A percentile compares a stretch with the other conserved stretches of the same genome.
Evolutionary conservation across 164 flowering plant species (phyloP).

Genomic region (Berberis thunbergii): DNA sequence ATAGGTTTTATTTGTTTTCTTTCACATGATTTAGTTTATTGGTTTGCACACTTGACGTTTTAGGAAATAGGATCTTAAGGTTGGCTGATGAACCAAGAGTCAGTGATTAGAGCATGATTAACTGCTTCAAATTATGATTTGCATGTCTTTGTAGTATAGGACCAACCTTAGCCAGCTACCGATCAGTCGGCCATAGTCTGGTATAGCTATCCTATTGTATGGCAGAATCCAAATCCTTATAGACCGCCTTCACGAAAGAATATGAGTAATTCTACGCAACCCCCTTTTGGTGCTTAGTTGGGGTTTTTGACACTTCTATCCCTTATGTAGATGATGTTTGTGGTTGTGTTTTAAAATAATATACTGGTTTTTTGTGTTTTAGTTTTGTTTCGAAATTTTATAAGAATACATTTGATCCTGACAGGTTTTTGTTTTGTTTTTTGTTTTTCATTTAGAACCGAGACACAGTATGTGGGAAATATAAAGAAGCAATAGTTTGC

Average conservation of each 20-base stretch:
- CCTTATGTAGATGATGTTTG: background rate
- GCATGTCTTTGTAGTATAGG: background rate
- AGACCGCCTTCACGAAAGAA: no score
- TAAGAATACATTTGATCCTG: background rate
- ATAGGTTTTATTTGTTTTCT: no score
- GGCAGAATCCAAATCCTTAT: no score
- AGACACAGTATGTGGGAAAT: conserved; percentile 55
- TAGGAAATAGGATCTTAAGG: no score
- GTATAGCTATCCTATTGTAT: no score
- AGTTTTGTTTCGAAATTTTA: background rate
- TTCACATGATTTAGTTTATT: no score
- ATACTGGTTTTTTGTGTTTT: background rate
- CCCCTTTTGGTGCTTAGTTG: background rate
- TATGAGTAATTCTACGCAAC: no score
- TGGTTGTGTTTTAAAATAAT: background rate
- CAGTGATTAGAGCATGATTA: background rate
- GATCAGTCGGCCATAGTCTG: no score
- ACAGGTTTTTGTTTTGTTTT: background rate
- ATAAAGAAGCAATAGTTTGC: conserved; percentile 56
- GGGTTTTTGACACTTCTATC: no score
- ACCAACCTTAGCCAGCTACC: background rate
- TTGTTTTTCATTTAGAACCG: conserved; percentile 34
- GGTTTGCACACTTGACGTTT: no score
- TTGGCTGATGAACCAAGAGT: background rate
- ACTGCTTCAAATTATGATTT: background rate